Base-by-base conservation (phyloP, 495 filamentous ascomycete genomes). In the Xylaria telfairii region DNA sequence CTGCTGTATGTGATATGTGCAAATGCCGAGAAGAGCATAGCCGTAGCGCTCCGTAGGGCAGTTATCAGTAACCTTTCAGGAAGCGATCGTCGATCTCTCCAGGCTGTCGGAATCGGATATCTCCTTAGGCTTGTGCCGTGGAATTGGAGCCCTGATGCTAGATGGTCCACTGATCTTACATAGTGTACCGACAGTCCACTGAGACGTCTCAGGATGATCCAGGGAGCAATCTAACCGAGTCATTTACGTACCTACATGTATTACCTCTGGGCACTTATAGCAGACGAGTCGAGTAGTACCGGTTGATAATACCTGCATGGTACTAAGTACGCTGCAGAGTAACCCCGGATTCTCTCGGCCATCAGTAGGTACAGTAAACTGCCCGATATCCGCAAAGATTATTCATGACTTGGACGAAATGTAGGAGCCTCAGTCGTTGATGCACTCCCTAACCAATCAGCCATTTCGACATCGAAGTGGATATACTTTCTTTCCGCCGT, bases 91-190 rank as follows among this genome's bases (percentile, higher is more conserved):
- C 68, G 47, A 54, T 70, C 60, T 70, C 53, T 54, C 68, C 68
- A 59, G 26, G 49, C 51, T 70, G 68, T 70, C 68, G 68, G 68
- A 70, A 70, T 65, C 68, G 61, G 68, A 70, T 65, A 62, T 41
- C 60, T 65, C 57, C n/a, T 63, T 70, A 56, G 37, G 56, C 53
- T 47, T 17, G 21, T 46, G 41, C 66, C 66, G 26, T 60, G 26
- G 66, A 68, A 24, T 49, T 32, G 66, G 66, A 30, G 21, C 66
- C 66, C 10, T 66, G 66, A 47, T 47, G 24, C 28, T 12, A n/a
- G 63, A 39, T 53, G 24, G n/a, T 30, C 28, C 19, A 53, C 65
- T 57, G 41, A 42, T 24, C 26, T 59, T 47, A 39, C 28, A 19
- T 65, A 65, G 62, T 24, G 62, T 65, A 65, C n/a, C n/a, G n/a